Percentiles rank a stretch among this genome's conserved stretches.
These are phyloP conservation scores for Xerocomellus intermedius DNA, from an alignment of 768 basidiomycete species.

Conservation along the genomic window DNA sequence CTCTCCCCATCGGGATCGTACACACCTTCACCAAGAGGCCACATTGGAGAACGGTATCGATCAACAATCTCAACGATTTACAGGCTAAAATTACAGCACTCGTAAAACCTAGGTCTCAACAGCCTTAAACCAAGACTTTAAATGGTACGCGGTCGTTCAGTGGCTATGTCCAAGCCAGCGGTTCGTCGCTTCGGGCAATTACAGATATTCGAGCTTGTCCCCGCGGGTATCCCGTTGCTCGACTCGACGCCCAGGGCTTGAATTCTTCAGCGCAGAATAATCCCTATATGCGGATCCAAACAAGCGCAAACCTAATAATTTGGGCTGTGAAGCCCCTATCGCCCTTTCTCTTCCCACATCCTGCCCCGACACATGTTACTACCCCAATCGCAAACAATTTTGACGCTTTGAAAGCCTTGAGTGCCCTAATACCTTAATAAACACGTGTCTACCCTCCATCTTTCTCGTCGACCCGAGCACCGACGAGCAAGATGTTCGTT, in stretches of 20 bases:
- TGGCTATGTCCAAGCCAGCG: too few species aligned
- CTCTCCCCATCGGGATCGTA: slow-evolving; percentile 37
- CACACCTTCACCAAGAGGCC: slow-evolving; percentile 23
- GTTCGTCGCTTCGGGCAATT: too few species aligned
- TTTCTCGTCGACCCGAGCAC: neutral
- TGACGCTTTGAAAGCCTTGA: neutral
- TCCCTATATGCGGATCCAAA: neutral
- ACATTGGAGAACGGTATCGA: too few species aligned
- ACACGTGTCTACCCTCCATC: neutral
- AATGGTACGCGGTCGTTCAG: too few species aligned
- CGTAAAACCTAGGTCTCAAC: too few species aligned
- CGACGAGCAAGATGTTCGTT: slow-evolving; percentile 7
- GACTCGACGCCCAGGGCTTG: neutral
- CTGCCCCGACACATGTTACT: neutral
- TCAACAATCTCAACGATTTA: too few species aligned
- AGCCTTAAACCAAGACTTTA: too few species aligned
- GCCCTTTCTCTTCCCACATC: neutral
- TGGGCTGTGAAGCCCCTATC: neutral
- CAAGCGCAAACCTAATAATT: neutral
- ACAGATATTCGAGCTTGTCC: too few species aligned
- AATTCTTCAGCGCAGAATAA: neutral
- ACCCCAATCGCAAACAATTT: neutral
- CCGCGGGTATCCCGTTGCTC: neutral
- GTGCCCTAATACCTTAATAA: neutral
- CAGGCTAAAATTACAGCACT: too few species aligned